Evolutionary conservation across 805 yeast species (phyloP), one percentile per base, ranked within the genome.

Genomic region (Ogataea henricii): DNA sequence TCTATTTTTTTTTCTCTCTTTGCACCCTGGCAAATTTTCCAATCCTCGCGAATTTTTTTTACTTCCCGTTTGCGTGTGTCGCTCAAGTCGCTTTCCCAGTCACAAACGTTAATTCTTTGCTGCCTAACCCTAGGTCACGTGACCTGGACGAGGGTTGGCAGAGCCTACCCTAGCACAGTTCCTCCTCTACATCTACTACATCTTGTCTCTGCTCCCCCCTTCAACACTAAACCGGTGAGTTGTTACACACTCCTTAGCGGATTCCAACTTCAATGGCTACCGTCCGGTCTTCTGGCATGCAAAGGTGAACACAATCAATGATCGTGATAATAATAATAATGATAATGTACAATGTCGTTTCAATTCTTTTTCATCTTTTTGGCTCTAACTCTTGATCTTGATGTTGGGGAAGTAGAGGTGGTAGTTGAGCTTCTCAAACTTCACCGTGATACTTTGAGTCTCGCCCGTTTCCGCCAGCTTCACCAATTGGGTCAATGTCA

Each of bases 171-270:
- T 29, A 6, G 5, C 4, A 13, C 7, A 29, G 40, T 22, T 17
- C 20, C n/a, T n/a, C n/a, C n/a, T n/a, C n/a, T n/a, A n/a, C n/a
- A n/a, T n/a, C n/a, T n/a, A n/a, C n/a, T n/a, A n/a, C n/a, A n/a
- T n/a, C n/a, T n/a, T n/a, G n/a, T n/a, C n/a, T n/a, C n/a, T n/a
- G n/a, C 10, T 12, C 30, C 30, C 10, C 5, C 8, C 8, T 27
- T 27, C 30, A 27, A 36, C 72, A 69, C 69, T 68, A 73, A 70
- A 70, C 76, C 76, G 79, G 79, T 74, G 78, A 73, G 77, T 72
- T 66, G 68, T 67, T 64, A 65, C 72, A 68, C 74, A 72, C 70
- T 72, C 78, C 79, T 74, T 74, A 73, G 78, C 76, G 78, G 77
- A 72, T 75, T 71, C 77, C 76, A 65, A 67, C 74, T 69, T 71